Conservation (phyloP, 257 asterid genomes). For the Coffea canephora region DNA sequence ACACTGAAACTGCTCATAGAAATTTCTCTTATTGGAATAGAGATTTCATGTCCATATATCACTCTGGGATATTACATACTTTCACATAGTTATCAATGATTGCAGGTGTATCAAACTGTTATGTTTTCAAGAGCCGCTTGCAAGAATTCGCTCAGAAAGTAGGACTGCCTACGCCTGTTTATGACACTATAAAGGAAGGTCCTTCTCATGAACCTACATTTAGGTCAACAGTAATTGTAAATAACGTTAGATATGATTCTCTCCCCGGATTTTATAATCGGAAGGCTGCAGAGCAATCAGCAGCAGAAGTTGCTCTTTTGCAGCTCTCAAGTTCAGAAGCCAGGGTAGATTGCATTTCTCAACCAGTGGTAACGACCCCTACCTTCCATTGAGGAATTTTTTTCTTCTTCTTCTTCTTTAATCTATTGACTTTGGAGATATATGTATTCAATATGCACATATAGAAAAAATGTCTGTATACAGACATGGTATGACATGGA, state of each 20-base stretch:
- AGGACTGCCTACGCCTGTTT: conserved; percentile 70
- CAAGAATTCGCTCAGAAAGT: conserved; percentile 92
- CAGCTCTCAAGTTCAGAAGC: conserved; percentile 48
- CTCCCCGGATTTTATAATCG: conserved; percentile 88
- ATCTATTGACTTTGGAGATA: background rate
- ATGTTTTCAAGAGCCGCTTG: conserved; percentile 87
- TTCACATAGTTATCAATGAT: conserved; percentile 4
- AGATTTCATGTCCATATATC: background rate
- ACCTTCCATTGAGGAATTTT: background rate
- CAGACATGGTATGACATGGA: background rate
- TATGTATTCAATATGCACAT: background rate
- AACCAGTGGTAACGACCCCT: conserved; percentile 64
- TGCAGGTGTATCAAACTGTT: conserved; percentile 74
- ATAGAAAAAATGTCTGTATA: too few species aligned
- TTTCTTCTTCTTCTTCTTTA: background rate
- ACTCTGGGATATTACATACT: too few species aligned
- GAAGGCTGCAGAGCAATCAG: conserved; percentile 97
- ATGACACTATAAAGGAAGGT: conserved; percentile 83
- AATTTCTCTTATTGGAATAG: background rate
- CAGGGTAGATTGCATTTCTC: conserved; percentile 51
- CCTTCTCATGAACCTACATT: conserved; percentile 89
- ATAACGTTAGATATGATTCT: conserved; percentile 70
- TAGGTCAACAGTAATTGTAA: conserved; percentile 71
- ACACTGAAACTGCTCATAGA: background rate
- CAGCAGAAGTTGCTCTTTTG: conserved; percentile 95